A percentile compares a stretch with the other conserved stretches of the same genome.
These are phyloP conservation scores for Aspergillus avenaceus DNA, from an alignment of 495 filamentous ascomycete species.

Conservation along the genomic window DNA sequence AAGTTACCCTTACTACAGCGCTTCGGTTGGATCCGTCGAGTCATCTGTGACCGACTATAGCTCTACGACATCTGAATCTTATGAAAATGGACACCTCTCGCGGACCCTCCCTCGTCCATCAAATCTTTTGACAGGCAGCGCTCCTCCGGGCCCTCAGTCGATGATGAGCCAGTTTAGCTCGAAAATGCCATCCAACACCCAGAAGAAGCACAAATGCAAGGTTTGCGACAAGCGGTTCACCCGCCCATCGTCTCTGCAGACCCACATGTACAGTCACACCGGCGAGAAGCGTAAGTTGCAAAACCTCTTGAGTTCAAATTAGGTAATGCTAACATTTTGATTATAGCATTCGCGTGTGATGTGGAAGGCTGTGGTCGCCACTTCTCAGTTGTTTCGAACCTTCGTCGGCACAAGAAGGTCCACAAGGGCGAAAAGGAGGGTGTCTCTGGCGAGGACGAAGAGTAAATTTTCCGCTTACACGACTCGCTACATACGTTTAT, in stretches of 20 bases:
- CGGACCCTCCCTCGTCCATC: slow-evolving; percentile 79
- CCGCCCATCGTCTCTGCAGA: slow-evolving; percentile 91
- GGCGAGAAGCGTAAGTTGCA: slow-evolving; percentile 91
- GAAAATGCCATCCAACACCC: slow-evolving; percentile 89
- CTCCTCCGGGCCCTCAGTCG: slow-evolving; percentile 82
- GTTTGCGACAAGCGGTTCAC: slow-evolving; percentile 99
- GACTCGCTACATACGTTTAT: slow-evolving; percentile 5
- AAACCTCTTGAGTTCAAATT: background rate
- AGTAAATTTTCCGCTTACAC: slow-evolving; percentile 23
- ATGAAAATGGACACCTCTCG: slow-evolving; percentile 67
- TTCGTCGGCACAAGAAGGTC: slow-evolving; percentile 92
- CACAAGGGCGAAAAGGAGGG: slow-evolving; percentile 74
- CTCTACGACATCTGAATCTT: slow-evolving; percentile 79
- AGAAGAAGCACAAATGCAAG: slow-evolving; percentile 99
- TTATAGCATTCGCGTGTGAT: slow-evolving; percentile 83
- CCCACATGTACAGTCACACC: slow-evolving; percentile 98
- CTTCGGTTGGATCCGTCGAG: slow-evolving; percentile 72
- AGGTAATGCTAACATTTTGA: slow-evolving; percentile 30
- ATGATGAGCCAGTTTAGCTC: slow-evolving; percentile 99
- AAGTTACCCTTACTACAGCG: slow-evolving; percentile 72
- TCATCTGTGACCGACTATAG: slow-evolving; percentile 93
- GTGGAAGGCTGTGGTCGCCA: slow-evolving; percentile 93
- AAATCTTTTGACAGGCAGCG: slow-evolving; percentile 58
- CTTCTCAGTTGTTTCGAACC: slow-evolving; percentile 96
- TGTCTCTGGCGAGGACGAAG: slow-evolving; percentile 42